Evolutionary conservation across 306 rosid genomes (phyloP), one percentile per base, ranked within the genome.

Genomic region (Inga oerstediana): DNA sequence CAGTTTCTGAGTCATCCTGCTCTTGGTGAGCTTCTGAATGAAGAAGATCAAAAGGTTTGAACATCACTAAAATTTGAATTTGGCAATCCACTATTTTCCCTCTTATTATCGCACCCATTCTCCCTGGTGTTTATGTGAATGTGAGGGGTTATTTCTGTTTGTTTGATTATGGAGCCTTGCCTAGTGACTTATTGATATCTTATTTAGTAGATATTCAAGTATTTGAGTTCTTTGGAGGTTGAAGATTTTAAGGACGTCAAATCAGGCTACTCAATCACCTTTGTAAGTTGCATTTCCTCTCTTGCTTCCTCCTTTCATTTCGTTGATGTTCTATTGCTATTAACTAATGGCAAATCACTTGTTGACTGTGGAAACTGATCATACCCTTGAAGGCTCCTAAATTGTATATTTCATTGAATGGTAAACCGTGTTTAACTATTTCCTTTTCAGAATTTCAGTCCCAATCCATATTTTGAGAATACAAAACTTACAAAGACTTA

Each of bases 381-480:
- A 8, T 59, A 14, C 70, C 24, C 51, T 62, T 79, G 41, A 73
- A 51, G 24, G 73, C 32, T 59, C n/a, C n/a, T 82, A 56, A 71
- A 65, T 67, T 74, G 17, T 76, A 52, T 54, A 5, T n/a, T 51
- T 32, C 10, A n/a, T 52, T 71, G 79, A 34, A 2, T 32, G 2
- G 43, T 74, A 80, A 61, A 35, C 22, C 7, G 32, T 70, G 35
- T 72, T 71, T 44, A 46, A 48, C 80, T 65, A 45, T 78, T 72
- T 75, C 8, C 79, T 86, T 22, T 76, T 82, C 92, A 96, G 99
- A 88, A 90, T 86, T 96, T 96, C 89, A 89, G 87, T 61, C 71
- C 90, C 66, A 96, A 94, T 89, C 95, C 99, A 75, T 94, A 91
- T 84, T 96, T 96, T 81, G 99, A 96, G 88, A 92, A 94, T 71